Percentiles rank a stretch among this genome's conserved stretches.
phyloP scores from a whole-genome alignment of 2,329 filamentous ascomycete species.

The Cladosporium sp. region DNA sequence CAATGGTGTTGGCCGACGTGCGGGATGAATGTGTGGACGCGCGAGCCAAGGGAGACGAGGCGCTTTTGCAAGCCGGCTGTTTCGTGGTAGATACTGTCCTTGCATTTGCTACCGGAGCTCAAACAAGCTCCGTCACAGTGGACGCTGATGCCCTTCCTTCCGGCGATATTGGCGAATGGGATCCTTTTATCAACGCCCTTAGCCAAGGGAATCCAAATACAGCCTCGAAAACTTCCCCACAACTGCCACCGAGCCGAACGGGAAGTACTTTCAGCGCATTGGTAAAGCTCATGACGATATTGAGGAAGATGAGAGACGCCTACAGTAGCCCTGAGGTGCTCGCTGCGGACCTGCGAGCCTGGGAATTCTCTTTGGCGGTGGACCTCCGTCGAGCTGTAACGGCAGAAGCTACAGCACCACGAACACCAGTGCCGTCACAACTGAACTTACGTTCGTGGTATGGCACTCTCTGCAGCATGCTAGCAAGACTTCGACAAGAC shows the following conservation, averaged over 20 bases:
- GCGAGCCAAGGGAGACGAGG: too few relatives aligned
- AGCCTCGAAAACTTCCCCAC: not conserved
- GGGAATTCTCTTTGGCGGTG: not conserved
- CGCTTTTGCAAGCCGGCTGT: not conserved
- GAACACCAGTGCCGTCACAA: not conserved
- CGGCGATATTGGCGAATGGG: conserved; percentile 2
- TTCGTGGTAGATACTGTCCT: not conserved
- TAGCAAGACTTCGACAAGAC: not conserved
- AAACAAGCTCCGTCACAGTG: not conserved
- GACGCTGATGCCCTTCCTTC: not conserved
- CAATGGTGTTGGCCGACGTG: not conserved
- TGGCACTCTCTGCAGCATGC: not conserved
- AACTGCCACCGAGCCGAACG: not conserved
- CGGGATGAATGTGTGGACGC: not conserved
- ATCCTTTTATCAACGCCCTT: not conserved
- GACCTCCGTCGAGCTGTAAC: not conserved
- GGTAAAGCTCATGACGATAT: not conserved
- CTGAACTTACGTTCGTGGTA: not conserved
- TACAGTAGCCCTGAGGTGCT: not conserved
- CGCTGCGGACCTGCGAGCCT: not conserved
- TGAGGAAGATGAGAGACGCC: not conserved
- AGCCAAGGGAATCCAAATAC: not conserved
- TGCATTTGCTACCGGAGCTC: not conserved
- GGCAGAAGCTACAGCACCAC: not conserved
- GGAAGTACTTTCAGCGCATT: not conserved